These are phyloP conservation scores for Ophiostoma novo-ulmi DNA, from an alignment of 2,329 filamentous ascomycete genomes.

Conservation along the genomic window DNA sequence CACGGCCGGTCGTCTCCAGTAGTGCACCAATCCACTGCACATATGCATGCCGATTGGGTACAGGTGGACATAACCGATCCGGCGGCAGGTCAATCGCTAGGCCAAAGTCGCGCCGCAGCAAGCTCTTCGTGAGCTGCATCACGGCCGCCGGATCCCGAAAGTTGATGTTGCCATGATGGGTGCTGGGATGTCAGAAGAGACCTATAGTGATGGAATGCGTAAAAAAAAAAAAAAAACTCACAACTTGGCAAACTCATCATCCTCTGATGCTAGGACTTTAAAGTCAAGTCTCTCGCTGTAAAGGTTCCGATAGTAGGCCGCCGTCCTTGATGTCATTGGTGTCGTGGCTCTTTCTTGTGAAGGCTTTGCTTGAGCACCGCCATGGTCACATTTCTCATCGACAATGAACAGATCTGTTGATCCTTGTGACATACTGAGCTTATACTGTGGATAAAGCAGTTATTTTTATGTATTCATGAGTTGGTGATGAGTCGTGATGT, in stretches of 20 bases:
- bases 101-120: conserved; percentile 71
- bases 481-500: not conserved
- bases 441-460: not conserved
- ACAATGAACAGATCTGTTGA: not conserved
- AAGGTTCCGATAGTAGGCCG: conserved; percentile 35
- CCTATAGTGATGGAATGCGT: too few species aligned
- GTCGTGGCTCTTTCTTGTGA: not conserved
- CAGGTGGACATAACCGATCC: conserved; percentile 80
- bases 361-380: not conserved
- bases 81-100: conserved; percentile 65
- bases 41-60: conserved; percentile 77
- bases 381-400: not conserved
- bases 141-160: conserved; percentile 75
- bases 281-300: conserved; percentile 43
- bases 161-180: conserved; percentile 56
- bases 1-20: conserved; percentile 59
- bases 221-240: not conserved
- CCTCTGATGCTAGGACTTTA: conserved; percentile 38
- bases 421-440: not conserved
- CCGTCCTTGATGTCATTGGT: not conserved
- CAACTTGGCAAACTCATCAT: conserved; percentile 42
- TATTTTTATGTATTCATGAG: not conserved
- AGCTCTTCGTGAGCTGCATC: conserved; percentile 72
- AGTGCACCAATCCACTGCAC: conserved; percentile 82
- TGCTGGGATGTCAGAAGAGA: conserved; percentile 28